Base-by-base conservation (phyloP, 495 filamentous ascomycete species). In the Xylaria flabelliformis region DNA sequence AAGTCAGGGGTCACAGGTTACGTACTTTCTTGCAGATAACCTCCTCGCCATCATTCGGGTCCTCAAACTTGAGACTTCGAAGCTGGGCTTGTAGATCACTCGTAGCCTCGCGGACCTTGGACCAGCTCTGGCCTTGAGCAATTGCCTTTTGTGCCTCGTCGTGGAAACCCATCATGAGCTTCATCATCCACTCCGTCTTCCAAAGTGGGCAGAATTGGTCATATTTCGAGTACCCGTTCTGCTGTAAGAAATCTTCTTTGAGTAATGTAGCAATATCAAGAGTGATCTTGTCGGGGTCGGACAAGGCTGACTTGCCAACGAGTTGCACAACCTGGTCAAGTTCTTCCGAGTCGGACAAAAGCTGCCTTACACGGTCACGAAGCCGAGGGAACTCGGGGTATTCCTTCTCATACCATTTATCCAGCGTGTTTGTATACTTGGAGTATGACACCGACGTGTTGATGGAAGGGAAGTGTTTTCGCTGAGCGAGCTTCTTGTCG, bases 141-240 rank as follows among this genome's bases (percentile, higher is more conserved):
- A 99, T 84, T 1, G 94, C 95, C 87, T 97, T 98, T 82, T 98
- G 96, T 13, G 93, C 90, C 84, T 99, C 96, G 80, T 99, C 97
- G 76, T 97, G 93, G 88, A 94, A 99, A 64, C 90, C 92, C 90
- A 98, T 94, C 89, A 99, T 97, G 59, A 91, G 90, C 88, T 96
- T 97, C 96, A 99, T 99, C 96, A 99, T 98, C 89, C 97, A 99
- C 79, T 95, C 91, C 4, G 96, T 99, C 90, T 99, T 99, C 95
- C 95, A 99, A 79, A 99, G 86, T 44, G 96, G 96, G 80, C 96
- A 99, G 89, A 96, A 98, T 84, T 97, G 94, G 81, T 99, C 97
- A 81, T 98, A 98, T 80, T 97, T 93, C 80, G 92, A 95, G 88
- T 99, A 99, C 46, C 96, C 96, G 84, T 99, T 99, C 81, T 99